Evolutionary conservation across 805 yeast genomes (phyloP), one percentile per base, ranked within the genome.

Genomic region (Brettanomyces naardenensis): DNA sequence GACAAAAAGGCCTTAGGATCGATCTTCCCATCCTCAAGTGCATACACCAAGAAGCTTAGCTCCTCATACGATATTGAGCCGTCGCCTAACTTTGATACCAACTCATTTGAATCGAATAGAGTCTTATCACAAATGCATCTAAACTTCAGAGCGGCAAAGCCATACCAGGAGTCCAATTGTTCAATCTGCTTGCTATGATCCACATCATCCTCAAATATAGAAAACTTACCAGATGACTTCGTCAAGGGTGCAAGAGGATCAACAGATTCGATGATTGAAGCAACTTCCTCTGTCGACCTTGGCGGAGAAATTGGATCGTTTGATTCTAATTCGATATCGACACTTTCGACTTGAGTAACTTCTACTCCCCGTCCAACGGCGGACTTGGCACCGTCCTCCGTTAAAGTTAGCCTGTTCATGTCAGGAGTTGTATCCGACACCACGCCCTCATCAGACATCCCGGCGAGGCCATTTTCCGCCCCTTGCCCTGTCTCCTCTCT

Each of bases 191-290:
- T 36, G 39, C 22, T 13, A 38, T 26, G 6, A n/a, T 27, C 31
- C 20, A 37, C 17, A 11, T 29, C 29, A 36, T 53, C 57, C 26
- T 52, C 43, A 35, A 46, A 52, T 13, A 53, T 53, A 25, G 42
- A 42, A 19, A 50, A 41, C 14, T 32, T 42, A 13, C 38, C 44
- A 4, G 49, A 15, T 6, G 45, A 38, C 11, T 45, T 42, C 1
- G 56, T 50, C 9, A 53, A 29, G 1, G 44, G 28, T 1, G 49
- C 36, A 14, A 53, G 35, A n/a, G 58, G 58, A 37, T 53, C 58
- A 6, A 49, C 28, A 3, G 48, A 40, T 25, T 47, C 52, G 18
- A 49, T 41, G 5, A 51, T 44, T 4, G 46, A 40, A 17, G 1
- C 26, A 23, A 23, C 26, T 23, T 23, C 26, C 11, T 7, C 11